A percentile compares a stretch with the other conserved stretches of the same genome.
Conservation (phyloP, 2,329 filamentous ascomycete genomes). For the Trichophyton mentagrophytes region DNA sequence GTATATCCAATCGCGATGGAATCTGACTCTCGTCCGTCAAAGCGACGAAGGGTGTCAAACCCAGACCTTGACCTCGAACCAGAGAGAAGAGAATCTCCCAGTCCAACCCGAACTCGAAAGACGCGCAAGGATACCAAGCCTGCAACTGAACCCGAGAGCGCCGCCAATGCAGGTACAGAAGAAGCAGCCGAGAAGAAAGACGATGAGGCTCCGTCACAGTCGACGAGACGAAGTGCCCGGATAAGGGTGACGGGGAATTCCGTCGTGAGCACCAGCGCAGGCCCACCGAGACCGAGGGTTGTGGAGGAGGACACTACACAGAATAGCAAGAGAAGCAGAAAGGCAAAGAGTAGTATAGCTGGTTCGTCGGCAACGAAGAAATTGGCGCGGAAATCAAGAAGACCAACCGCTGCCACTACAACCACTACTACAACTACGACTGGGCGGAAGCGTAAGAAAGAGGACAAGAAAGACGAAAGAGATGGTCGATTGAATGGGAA, state of each 20-base stretch:
- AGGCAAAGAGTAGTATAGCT: not conserved
- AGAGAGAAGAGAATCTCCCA: not conserved
- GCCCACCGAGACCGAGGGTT: not conserved
- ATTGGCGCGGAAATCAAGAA: not conserved
- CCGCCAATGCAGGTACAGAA: not conserved
- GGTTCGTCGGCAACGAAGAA: not conserved
- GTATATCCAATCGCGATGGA: not conserved
- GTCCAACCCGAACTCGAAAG: not conserved
- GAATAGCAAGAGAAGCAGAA: not conserved
- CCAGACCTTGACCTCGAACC: not conserved
- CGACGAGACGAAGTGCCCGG: not conserved
- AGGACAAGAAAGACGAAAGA: not conserved
- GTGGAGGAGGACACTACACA: not conserved
- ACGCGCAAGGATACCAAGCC: not conserved
- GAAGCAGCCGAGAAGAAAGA: not conserved
- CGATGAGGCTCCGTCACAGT: not conserved
- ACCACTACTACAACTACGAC: not conserved
- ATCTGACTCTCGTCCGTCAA: not conserved
- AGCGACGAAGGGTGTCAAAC: not conserved
- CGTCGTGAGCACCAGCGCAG: not conserved
- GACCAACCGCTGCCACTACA: not conserved
- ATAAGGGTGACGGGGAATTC: not conserved
- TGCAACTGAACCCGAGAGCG: not conserved
- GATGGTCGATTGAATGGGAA: no score
- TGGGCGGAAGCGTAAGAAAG: not conserved